Conservation (phyloP, 2,329 filamentous ascomycete species). For the Immersiporthe knoxdaviesiana region DNA sequence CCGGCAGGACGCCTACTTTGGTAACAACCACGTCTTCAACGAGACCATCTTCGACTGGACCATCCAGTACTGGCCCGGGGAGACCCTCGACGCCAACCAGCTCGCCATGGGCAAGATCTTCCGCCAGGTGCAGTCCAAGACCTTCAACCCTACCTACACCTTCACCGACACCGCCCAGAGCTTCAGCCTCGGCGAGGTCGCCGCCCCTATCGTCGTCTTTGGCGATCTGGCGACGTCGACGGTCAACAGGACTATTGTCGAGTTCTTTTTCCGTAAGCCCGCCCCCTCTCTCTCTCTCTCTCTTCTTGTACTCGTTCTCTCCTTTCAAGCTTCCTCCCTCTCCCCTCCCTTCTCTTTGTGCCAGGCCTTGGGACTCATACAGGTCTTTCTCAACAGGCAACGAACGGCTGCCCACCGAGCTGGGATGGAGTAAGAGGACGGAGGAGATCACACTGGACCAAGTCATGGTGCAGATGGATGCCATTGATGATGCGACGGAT, state of each 20-base stretch:
- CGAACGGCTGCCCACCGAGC: constrained; percentile 31
- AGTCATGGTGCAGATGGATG: not conserved
- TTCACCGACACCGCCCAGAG: constrained; percentile 46
- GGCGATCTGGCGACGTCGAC: constrained; percentile 46
- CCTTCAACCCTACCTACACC: constrained; percentile 52
- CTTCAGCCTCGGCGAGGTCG: constrained; percentile 55
- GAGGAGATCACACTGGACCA: constrained; percentile 4
- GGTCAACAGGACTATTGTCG: constrained; percentile 45
- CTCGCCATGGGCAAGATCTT: constrained; percentile 51
- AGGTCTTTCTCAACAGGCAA: constrained; percentile 28
- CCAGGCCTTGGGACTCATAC: not conserved
- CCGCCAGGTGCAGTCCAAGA: constrained; percentile 48
- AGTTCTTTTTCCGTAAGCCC: constrained; percentile 51
- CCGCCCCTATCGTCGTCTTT: constrained; percentile 54
- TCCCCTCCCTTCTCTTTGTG: not conserved
- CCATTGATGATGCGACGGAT: not conserved
- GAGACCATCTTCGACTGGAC: constrained; percentile 52
- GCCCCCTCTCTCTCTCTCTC: not conserved
- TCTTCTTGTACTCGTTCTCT: not conserved
- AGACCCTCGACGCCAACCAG: constrained; percentile 44
- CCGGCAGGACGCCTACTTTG: constrained; percentile 53
- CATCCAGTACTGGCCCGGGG: constrained; percentile 48
- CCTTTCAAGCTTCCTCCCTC: too few relatives aligned
- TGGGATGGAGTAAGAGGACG: constrained; percentile 31
- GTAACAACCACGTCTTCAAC: constrained; percentile 57